Evolutionary conservation across 148 eudicot species (phyloP).

Genomic region (Linanthus parryae): DNA sequence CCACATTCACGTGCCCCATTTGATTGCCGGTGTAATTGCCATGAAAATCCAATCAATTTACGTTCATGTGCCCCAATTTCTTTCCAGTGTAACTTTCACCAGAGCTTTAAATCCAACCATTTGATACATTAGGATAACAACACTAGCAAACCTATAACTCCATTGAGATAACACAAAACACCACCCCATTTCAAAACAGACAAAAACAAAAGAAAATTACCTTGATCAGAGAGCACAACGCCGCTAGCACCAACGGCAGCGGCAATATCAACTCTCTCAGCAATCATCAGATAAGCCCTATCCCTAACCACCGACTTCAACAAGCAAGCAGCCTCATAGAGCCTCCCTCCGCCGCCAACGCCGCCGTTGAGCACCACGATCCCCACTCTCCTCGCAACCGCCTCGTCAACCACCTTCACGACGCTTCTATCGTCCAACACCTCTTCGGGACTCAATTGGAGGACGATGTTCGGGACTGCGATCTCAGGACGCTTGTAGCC

Average conservation of each 20-base stretch:
- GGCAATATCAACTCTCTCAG: slow-evolving; percentile 90
- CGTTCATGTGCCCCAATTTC: no score
- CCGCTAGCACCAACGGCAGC: slow-evolving; percentile 87
- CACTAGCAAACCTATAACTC: no score
- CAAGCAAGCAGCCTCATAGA: slow-evolving; percentile 83
- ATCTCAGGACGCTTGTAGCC: slow-evolving; percentile 87
- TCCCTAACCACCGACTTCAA: slow-evolving; percentile 74
- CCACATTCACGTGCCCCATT: no score
- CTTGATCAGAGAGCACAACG: slow-evolving; percentile 86
- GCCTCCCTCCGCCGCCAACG: slow-evolving; percentile 46
- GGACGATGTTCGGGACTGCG: slow-evolving; percentile 54
- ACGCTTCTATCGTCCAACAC: slow-evolving; percentile 40
- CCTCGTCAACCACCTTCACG: slow-evolving; percentile 51
- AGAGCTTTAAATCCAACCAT: no score
- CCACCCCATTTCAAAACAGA: not conserved
- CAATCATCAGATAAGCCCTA: slow-evolving; percentile 72
- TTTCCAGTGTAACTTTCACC: no score
- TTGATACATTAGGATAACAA: no score
- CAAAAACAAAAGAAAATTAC: slow-evolving; percentile 15
- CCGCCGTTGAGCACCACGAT: slow-evolving; percentile 65
- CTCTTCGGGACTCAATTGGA: slow-evolving; percentile 45
- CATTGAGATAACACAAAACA: no score
- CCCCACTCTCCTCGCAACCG: slow-evolving; percentile 58
- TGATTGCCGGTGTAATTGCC: no score
- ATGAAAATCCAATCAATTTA: no score